A percentile compares a stretch with the other conserved stretches of the same genome.
phyloP scores from a whole-genome alignment of 345 rosid genomes.

The Eucalyptus curtisii region DNA sequence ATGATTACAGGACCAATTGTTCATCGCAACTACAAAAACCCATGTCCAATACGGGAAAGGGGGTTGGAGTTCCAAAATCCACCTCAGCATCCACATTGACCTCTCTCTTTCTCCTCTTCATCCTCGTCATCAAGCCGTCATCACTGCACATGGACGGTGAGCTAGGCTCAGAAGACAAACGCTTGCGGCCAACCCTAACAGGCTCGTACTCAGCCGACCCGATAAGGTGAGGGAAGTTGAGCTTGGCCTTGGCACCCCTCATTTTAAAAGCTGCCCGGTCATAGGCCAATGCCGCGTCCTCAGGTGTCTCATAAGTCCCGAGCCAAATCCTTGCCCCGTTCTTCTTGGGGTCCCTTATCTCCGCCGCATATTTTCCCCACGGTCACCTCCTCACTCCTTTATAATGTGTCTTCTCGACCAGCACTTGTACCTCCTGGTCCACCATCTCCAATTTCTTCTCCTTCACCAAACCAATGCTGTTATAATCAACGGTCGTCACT shows the following conservation, averaged over 20 bases:
- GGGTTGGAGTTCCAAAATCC: background rate
- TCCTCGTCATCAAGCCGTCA: background rate
- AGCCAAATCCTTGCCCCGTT: conserved; percentile 40
- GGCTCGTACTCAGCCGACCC: conserved; percentile 18
- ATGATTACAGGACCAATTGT: background rate
- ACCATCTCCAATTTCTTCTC: background rate
- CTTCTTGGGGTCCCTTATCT: conserved; percentile 42
- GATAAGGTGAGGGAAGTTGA: conserved; percentile 32
- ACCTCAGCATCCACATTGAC: background rate
- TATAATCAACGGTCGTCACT: background rate
- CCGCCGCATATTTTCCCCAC: conserved; percentile 41
- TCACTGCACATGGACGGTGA: background rate
- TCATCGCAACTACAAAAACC: background rate
- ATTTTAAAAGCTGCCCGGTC: conserved; percentile 34
- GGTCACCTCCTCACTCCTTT: conserved; percentile 42
- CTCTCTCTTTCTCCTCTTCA: background rate
- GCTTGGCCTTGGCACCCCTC: conserved; percentile 33
- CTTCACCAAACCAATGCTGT: background rate
- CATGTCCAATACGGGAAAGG: background rate
- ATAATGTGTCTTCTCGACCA: conserved; percentile 8
- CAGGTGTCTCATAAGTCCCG: conserved; percentile 37
- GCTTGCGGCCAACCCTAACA: conserved; percentile 21
- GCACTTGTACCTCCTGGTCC: background rate
- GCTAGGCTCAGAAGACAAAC: conserved; percentile 12
- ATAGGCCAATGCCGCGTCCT: conserved; percentile 41